Conservation (phyloP, 768 basidiomycete species). For the Kwoniella pini region DNA sequence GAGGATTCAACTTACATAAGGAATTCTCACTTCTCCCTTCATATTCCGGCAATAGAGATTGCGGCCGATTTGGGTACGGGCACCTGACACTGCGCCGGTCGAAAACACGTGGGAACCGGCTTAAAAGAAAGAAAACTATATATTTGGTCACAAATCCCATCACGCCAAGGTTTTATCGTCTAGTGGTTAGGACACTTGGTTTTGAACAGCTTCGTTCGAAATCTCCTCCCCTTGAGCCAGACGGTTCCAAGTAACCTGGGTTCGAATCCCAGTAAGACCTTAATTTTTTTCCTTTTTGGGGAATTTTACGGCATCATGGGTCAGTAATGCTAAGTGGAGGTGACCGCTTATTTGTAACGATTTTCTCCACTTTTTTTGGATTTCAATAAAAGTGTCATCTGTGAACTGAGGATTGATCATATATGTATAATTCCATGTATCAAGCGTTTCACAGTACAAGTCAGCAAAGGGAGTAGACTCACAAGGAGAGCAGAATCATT, state of each 20-base stretch:
- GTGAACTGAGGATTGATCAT: conserved; percentile 12
- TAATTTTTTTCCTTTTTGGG: conserved; percentile 4
- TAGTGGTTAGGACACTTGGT: conserved; percentile 23
- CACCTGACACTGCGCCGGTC: not conserved
- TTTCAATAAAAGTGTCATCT: not conserved
- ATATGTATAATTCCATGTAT: not conserved
- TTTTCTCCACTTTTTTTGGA: conserved; percentile 19
- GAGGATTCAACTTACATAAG: not conserved
- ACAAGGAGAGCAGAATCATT: not conserved
- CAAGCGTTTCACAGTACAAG: not conserved
- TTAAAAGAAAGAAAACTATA: not conserved
- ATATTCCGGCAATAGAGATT: not conserved
- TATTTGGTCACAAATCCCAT: conserved; percentile 4
- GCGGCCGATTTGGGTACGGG: not conserved
- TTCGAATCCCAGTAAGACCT: conserved; percentile 21
- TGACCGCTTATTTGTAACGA: not conserved
- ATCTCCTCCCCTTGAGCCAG: conserved; percentile 11
- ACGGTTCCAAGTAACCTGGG: conserved; percentile 21
- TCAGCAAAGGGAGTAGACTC: not conserved
- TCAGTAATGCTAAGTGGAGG: not conserved
- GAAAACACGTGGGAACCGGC: too few species aligned
- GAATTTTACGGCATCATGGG: not conserved
- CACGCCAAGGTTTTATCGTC: conserved; percentile 9
- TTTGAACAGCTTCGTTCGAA: conserved; percentile 16
- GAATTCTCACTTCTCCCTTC: not conserved